These are phyloP conservation scores for Globisporangium nodosum DNA, from an alignment of 352 stramenopile genomes.

Conservation along the genomic window DNA sequence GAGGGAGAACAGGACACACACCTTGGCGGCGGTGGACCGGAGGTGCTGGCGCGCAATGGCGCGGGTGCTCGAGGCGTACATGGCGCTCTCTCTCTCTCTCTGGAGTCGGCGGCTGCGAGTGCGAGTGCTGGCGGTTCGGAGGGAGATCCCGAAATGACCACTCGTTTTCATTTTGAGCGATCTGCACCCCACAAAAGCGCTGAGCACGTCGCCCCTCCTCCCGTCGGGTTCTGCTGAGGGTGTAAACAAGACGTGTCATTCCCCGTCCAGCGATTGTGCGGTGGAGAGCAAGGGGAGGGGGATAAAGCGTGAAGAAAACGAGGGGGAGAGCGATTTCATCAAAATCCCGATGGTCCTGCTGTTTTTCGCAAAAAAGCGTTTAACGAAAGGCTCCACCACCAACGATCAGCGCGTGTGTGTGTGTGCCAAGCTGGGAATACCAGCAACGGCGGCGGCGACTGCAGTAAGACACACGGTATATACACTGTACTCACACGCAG, in stretches of 20 bases:
- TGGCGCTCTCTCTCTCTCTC: slow-evolving; percentile 11
- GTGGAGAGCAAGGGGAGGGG: not conserved
- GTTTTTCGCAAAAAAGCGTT: not conserved
- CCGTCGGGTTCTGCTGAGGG: slow-evolving; percentile 9
- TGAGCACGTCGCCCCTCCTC: slow-evolving; percentile 7
- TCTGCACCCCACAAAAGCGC: not conserved
- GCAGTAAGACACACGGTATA: too few relatives aligned
- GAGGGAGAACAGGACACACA: slow-evolving; percentile 11
- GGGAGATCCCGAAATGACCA: slow-evolving; percentile 84
- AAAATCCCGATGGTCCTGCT: not conserved
- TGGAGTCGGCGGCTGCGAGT: slow-evolving; percentile 1
- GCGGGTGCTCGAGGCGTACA: slow-evolving; percentile 57
- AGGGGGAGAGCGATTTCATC: not conserved
- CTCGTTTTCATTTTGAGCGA: slow-evolving; percentile 14
- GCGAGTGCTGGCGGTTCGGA: slow-evolving; percentile 16
- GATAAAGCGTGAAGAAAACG: slow-evolving; percentile 5
- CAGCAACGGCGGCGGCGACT: too few relatives aligned
- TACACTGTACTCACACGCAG: too few relatives aligned
- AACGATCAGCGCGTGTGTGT: too few relatives aligned
- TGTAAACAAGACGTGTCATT: not conserved
- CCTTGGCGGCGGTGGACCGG: slow-evolving; percentile 59
- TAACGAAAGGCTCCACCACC: not conserved
- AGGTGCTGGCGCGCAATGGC: slow-evolving; percentile 56
- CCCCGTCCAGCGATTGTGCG: not conserved
- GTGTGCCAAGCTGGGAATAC: too few relatives aligned